phyloP scores from a whole-genome alignment of 352 stramenopile genomes.

The Phytophthora citrophthora region DNA sequence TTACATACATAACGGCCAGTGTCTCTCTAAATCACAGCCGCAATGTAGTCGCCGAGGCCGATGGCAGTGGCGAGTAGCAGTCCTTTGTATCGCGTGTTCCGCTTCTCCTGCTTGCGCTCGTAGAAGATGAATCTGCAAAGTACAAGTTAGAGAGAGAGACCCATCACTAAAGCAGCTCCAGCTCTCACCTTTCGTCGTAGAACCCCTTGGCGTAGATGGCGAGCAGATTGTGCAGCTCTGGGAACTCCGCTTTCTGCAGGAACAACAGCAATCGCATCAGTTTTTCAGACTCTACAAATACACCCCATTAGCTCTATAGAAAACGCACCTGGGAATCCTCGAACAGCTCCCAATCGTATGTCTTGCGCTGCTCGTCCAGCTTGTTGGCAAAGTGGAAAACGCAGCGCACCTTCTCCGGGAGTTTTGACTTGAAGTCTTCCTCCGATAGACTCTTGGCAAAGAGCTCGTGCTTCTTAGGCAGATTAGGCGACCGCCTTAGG shows the following conservation, averaged over 20 bases:
- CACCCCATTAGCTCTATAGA: background rate
- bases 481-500: too few species aligned
- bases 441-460: constrained; percentile 57
- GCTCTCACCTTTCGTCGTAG: constrained; percentile 63
- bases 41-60: constrained; percentile 63
- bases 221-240: constrained; percentile 65
- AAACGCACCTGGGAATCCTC: constrained; percentile 57
- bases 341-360: constrained; percentile 64
- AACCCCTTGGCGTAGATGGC: constrained; percentile 75
- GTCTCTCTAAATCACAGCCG: constrained; percentile 44
- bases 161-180: background rate
- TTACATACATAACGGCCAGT: background rate
- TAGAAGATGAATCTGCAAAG: constrained; percentile 57
- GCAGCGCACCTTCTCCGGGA: constrained; percentile 78
- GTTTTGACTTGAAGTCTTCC: constrained; percentile 73
- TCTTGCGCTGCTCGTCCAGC: constrained; percentile 61
- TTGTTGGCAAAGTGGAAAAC: constrained; percentile 77
- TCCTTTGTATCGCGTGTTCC: constrained; percentile 61
- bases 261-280: background rate
- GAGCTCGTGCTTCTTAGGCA: constrained; percentile 66
- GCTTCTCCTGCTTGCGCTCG: constrained; percentile 63
- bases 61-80: constrained; percentile 53
- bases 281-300: background rate
- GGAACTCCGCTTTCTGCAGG: constrained; percentile 59
- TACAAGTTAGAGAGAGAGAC: background rate